A percentile compares a stretch with the other conserved stretches of the same genome.
Conservation (phyloP, 768 basidiomycete species). For the Lactifluus piperatus region DNA sequence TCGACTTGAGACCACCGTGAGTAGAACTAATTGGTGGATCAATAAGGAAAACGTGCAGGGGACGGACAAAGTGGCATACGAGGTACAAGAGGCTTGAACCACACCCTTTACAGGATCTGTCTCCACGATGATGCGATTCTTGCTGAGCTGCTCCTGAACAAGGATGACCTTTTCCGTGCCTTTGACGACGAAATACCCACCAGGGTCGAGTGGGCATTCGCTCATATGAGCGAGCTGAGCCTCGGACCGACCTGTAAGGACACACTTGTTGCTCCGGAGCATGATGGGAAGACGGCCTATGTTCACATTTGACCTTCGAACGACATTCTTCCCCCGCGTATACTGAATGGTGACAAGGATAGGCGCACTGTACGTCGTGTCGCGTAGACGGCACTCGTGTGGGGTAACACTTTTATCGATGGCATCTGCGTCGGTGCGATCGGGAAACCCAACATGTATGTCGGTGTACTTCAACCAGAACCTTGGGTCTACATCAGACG, state of each 20-base stretch:
- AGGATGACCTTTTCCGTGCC: conserved; percentile 99
- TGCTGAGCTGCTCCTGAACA: conserved; percentile 97
- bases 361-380: conserved; percentile 89
- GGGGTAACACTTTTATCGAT: conserved; percentile 84
- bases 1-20: conserved; percentile 84
- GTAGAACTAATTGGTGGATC: conserved; percentile 45
- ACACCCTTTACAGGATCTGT: conserved; percentile 82
- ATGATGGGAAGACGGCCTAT: conserved; percentile 94
- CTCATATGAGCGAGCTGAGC: conserved; percentile 86
- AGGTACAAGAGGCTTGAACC: conserved; percentile 93
- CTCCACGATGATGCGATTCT: conserved; percentile 98
- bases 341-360: conserved; percentile 94
- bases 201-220: conserved; percentile 96
- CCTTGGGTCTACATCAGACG: conserved; percentile 92
- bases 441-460: conserved; percentile 87
- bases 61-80: conserved; percentile 43
- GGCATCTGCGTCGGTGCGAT: conserved; percentile 74
- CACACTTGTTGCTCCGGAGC: conserved; percentile 93
- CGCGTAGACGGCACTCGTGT: conserved; percentile 93
- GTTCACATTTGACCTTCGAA: conserved; percentile 71
- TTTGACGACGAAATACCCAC: conserved; percentile 99
- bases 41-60: conserved; percentile 12
- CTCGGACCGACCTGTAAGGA: conserved; percentile 68
- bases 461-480: conserved; percentile 97
- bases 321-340: conserved; percentile 83